These are phyloP conservation scores for Gaertneriomyces semiglobifer DNA, from an alignment of 192 early-diverging fungal genomes.

Conservation along the genomic window DNA sequence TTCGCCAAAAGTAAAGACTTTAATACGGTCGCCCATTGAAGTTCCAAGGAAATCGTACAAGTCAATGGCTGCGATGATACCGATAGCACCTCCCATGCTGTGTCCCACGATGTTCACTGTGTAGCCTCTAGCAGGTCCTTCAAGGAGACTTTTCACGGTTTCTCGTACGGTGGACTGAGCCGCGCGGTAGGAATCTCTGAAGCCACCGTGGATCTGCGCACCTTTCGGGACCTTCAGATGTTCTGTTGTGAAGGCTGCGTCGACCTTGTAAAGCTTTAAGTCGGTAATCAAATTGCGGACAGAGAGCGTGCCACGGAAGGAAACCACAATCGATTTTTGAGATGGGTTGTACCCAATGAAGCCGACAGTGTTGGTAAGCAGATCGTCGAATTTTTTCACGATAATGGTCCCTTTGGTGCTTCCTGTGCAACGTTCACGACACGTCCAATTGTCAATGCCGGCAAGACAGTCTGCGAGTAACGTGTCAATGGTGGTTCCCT, in stretches of 20 bases:
- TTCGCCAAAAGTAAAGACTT: conserved; percentile 35
- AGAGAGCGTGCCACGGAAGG: conserved; percentile 31
- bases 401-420: conserved; percentile 10
- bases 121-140: conserved; percentile 15
- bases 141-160: conserved; percentile 6
- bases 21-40: conserved; percentile 6
- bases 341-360: conserved; percentile 29
- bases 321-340: conserved; percentile 30
- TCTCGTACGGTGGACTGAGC: neutral
- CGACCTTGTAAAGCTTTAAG: conserved; percentile 25
- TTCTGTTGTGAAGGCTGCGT: conserved; percentile 4
- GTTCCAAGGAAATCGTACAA: conserved; percentile 14
- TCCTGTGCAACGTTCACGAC: conserved; percentile 19
- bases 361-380: conserved; percentile 17
- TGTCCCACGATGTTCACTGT: conserved; percentile 32
- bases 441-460: conserved; percentile 21
- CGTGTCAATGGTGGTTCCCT: neutral
- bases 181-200: conserved; percentile 14
- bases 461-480: conserved; percentile 15
- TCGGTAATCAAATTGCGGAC: conserved; percentile 20
- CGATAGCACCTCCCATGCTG: conserved; percentile 36
- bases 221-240: conserved; percentile 2
- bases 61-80: conserved; percentile 33
- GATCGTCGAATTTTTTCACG: conserved; percentile 10
- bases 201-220: conserved; percentile 34